phyloP scores from a whole-genome alignment of 352 stramenopile species.

The Peronospora farinosa region DNA sequence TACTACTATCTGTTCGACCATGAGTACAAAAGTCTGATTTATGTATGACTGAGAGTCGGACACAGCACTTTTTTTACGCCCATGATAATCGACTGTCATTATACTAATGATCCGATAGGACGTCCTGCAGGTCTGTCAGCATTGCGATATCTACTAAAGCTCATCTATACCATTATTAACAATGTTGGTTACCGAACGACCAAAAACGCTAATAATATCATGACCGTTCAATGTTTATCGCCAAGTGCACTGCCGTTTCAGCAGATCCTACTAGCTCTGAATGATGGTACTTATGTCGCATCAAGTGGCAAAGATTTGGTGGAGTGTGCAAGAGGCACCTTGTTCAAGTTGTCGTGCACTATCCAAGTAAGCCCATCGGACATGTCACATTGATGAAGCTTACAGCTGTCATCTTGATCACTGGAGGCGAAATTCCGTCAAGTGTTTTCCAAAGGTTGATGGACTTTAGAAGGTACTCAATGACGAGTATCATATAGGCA shows the following conservation, averaged over 20 bases:
- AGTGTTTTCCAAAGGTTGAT: constrained; percentile 14
- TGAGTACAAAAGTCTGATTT: no score
- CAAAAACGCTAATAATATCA: constrained; percentile 7
- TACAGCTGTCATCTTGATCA: constrained; percentile 18
- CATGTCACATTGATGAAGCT: constrained; percentile 8
- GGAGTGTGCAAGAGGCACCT: constrained; percentile 5
- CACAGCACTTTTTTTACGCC: no score
- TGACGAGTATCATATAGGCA: constrained; percentile 9
- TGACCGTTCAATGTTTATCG: constrained; percentile 16
- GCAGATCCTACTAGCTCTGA: constrained; percentile 5
- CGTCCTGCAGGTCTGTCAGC: no score
- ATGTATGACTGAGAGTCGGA: no score
- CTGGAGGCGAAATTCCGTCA: constrained; percentile 4
- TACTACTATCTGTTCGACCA: no score
- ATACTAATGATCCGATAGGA: no score
- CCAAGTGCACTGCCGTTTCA: constrained; percentile 6
- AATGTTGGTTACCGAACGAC: constrained; percentile 22
- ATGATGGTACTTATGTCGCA: constrained; percentile 6
- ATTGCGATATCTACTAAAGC: no score
- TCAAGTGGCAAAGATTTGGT: constrained; percentile 5
- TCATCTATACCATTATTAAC: constrained; percentile 30
- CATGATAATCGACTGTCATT: no score
- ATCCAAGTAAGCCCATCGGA: constrained; percentile 6
- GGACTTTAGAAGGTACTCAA: background rate
- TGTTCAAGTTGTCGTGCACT: constrained; percentile 13